Base-by-base conservation (phyloP, 257 asterid genomes). In the Handroanthus guayacan region DNA sequence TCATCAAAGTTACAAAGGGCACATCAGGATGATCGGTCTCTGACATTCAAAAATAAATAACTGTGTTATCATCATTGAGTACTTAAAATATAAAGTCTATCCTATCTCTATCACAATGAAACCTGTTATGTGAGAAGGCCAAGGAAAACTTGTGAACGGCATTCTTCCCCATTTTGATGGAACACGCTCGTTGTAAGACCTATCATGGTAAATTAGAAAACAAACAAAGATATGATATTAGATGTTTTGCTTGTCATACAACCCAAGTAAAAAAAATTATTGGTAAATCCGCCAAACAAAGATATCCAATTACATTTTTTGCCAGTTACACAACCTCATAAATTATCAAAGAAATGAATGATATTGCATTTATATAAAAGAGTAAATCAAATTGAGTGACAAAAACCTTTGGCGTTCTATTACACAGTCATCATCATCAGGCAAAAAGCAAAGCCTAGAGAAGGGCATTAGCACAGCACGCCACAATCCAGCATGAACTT, bases 121-220 rank as follows among this genome's bases (percentile, higher is more conserved):
- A 94, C 99, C 96, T 87, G 95, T 85, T 62, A 92, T 73, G 51
- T 39, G 31, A 62, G 91, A 81, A 36, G 94, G 89, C 90, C 91
- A 84, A 60, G 96, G 96, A 75, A 88, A 89, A 81, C 94, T 43
- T 45, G 89, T 54, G 70, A 82, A 72, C 50, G 97, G 97, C 87
- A 88, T 89, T 73, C 91, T 79, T 62, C 82, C 87, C 86, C 82
- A 86, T 83, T 79, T 80, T 44, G 91, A 71, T 38, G 66, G 57
- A 12, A 79, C 1, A 3, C 99, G 96, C 68, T 88, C 88, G 5
- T 84, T 71, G 65, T 87, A 75, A 64, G 37, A 50, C 84, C 99
- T 92, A 75, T 63, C 48, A 79, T 39, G 11, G 64, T 62, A 25
- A 69, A 71, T 45, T 45, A 62, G 38, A 60, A 41, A 58, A 72